phyloP scores from a whole-genome alignment of 2,329 filamentous ascomycete genomes.

The Paraphoma chrysanthemicola region DNA sequence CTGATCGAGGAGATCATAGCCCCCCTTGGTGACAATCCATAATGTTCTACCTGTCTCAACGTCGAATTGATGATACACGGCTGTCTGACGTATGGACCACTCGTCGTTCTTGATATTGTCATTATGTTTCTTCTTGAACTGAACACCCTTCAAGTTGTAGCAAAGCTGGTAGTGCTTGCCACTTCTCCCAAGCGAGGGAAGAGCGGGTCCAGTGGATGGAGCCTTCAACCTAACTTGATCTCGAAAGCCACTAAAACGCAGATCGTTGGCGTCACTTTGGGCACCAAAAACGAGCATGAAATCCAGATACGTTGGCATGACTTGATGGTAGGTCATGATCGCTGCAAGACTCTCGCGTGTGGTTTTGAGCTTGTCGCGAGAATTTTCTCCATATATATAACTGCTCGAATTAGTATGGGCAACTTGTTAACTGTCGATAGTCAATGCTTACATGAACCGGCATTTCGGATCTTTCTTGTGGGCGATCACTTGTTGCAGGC shows the following conservation, averaged over 20 bases:
- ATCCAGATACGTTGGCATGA: slow-evolving; percentile 51
- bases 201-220: slow-evolving; percentile 8
- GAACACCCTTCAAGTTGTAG: slow-evolving; percentile 44
- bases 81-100: slow-evolving; percentile 50
- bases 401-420: slow-evolving; percentile 1
- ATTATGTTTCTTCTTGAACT: slow-evolving; percentile 8
- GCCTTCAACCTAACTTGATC: slow-evolving; percentile 35
- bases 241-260: slow-evolving; percentile 48
- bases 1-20: slow-evolving; percentile 23
- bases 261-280: slow-evolving; percentile 36
- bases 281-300: slow-evolving; percentile 50
- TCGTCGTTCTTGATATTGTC: slow-evolving; percentile 18
- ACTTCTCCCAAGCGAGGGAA: slow-evolving; percentile 39
- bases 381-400: slow-evolving; percentile 23
- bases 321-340: slow-evolving; percentile 43
- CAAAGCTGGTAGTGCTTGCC: slow-evolving; percentile 47
- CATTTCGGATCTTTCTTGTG: slow-evolving; percentile 28
- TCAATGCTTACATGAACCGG: slow-evolving; percentile 28
- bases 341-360: slow-evolving; percentile 20
- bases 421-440: neutral
- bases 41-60: slow-evolving; percentile 42
- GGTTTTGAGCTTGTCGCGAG: slow-evolving; percentile 21
- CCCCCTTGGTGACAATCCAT: slow-evolving; percentile 53
- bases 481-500: neutral
- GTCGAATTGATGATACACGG: slow-evolving; percentile 52